These are phyloP conservation scores for Auriscalpium microsporum DNA, from an alignment of 768 basidiomycete genomes.

Conservation along the genomic window DNA sequence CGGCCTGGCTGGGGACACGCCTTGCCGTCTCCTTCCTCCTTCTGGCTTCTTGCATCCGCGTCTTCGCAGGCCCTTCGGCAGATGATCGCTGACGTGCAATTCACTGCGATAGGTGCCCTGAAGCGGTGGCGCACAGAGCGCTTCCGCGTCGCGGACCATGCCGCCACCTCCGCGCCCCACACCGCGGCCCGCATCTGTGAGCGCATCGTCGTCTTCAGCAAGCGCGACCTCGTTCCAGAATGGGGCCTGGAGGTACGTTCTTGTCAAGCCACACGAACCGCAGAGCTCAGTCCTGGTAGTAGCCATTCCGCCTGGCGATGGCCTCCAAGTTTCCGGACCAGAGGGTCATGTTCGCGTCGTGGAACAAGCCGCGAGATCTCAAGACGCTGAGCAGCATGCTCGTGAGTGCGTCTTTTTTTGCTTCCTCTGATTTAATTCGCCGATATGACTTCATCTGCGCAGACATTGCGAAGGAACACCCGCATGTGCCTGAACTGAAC, in stretches of 20 bases:
- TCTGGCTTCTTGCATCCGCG: neutral
- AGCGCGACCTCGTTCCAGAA: conserved; percentile 82
- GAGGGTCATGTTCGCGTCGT: conserved; percentile 61
- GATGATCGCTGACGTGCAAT: conserved; percentile 1
- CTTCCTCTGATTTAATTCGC: neutral
- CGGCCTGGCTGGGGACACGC: neutral
- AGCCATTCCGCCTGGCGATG: conserved; percentile 77
- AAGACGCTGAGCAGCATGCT: conserved; percentile 54
- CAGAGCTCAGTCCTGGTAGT: conserved; percentile 28
- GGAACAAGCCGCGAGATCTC: conserved; percentile 59
- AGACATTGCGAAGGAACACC: conserved; percentile 66
- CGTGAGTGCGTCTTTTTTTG: conserved; percentile 51
- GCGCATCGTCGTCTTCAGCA: conserved; percentile 86
- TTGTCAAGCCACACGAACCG: neutral
- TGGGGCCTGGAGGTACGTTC: conserved; percentile 77
- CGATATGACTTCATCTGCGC: neutral
- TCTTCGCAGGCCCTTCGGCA: neutral
- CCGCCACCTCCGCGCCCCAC: conserved; percentile 5
- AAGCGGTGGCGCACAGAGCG: conserved; percentile 14
- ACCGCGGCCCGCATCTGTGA: conserved; percentile 44
- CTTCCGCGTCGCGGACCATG: conserved; percentile 8
- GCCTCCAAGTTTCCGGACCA: conserved; percentile 62
- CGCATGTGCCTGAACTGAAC: conserved; percentile 69
- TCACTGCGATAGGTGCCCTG: conserved; percentile 4
- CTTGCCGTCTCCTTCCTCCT: neutral